A percentile compares a stretch with the other conserved stretches of the same genome.
phyloP scores from a whole-genome alignment of 2,329 filamentous ascomycete species.

The Coniella vitis region DNA sequence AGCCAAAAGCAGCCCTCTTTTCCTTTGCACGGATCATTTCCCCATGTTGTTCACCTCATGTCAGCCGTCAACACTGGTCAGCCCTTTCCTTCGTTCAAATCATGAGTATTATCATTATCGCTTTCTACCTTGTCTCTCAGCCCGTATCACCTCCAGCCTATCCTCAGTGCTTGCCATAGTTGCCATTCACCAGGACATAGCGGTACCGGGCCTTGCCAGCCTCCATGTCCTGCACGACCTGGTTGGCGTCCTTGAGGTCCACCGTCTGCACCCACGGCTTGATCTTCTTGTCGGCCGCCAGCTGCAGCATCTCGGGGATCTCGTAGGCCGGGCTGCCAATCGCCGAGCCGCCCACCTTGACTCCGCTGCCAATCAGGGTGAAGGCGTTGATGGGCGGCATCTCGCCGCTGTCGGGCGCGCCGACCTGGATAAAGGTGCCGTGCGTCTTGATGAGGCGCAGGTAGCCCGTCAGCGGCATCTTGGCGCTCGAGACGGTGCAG shows the following conservation, averaged over 20 bases:
- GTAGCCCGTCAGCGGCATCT: slow-evolving; percentile 56
- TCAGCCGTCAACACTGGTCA: too few species aligned
- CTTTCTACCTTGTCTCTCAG: too few species aligned
- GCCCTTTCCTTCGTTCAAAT: too few species aligned
- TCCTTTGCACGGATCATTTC: too few species aligned
- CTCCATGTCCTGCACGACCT: slow-evolving; percentile 50
- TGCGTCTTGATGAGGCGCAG: slow-evolving; percentile 51
- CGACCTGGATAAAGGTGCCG: slow-evolving; percentile 60
- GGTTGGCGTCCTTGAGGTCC: slow-evolving; percentile 48
- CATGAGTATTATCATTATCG: too few species aligned
- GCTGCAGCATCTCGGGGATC: slow-evolving; percentile 51
- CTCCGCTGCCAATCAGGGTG: slow-evolving; percentile 48
- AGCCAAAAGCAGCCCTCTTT: too few species aligned
- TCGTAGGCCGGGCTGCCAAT: slow-evolving; percentile 42
- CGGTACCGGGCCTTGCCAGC: slow-evolving; percentile 42
- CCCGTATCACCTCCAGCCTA: too few species aligned
- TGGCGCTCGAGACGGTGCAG: slow-evolving; percentile 41
- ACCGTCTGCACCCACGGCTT: slow-evolving; percentile 49
- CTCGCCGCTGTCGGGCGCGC: slow-evolving; percentile 46
- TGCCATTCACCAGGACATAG: slow-evolving; percentile 40
- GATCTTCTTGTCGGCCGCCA: slow-evolving; percentile 49
- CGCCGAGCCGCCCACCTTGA: slow-evolving; percentile 36
- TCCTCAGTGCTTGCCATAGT: slow-evolving; percentile 20
- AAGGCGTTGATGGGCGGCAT: slow-evolving; percentile 43
- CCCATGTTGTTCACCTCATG: too few species aligned